A percentile compares a stretch with the other conserved stretches of the same genome.
These are phyloP conservation scores for Fusarium zealandicum DNA, from an alignment of 2,329 filamentous ascomycete genomes.

Conservation along the genomic window DNA sequence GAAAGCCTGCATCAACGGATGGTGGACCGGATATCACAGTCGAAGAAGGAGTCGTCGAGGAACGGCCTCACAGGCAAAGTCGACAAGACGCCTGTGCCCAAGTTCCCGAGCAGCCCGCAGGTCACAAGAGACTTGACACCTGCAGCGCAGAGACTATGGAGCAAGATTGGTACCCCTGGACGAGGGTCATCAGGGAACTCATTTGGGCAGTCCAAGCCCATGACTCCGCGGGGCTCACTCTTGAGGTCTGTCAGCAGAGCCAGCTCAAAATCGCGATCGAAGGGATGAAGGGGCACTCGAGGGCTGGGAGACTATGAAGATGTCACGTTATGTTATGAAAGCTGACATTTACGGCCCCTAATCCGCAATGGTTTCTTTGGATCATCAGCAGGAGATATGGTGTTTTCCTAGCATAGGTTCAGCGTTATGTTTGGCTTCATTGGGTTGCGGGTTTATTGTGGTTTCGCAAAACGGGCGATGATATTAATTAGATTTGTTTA, in stretches of 20 bases:
- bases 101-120: slow-evolving; percentile 71
- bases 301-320: too few relatives aligned
- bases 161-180: slow-evolving; percentile 61
- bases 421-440: too few relatives aligned
- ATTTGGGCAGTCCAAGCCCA: slow-evolving; percentile 49
- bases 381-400: too few relatives aligned
- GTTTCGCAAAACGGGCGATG: too few relatives aligned
- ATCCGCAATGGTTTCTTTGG: too few relatives aligned
- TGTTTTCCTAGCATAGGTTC: too few relatives aligned
- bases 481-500: too few relatives aligned
- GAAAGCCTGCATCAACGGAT: slow-evolving; percentile 86
- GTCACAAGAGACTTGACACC: slow-evolving; percentile 70
- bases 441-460: too few relatives aligned
- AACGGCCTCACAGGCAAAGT: slow-evolving; percentile 67
- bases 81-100: slow-evolving; percentile 69
- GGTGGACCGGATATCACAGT: slow-evolving; percentile 81
- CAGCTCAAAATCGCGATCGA: slow-evolving; percentile 31
- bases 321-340: too few relatives aligned
- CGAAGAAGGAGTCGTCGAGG: slow-evolving; percentile 69
- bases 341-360: too few relatives aligned
- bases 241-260: slow-evolving; percentile 45
- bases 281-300: background rate
- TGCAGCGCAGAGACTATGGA: slow-evolving; percentile 74
- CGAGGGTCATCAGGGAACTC: slow-evolving; percentile 44
- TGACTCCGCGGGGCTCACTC: slow-evolving; percentile 50